Conservation (phyloP, 2,329 filamentous ascomycete genomes). For the Exophiala bonariae region DNA sequence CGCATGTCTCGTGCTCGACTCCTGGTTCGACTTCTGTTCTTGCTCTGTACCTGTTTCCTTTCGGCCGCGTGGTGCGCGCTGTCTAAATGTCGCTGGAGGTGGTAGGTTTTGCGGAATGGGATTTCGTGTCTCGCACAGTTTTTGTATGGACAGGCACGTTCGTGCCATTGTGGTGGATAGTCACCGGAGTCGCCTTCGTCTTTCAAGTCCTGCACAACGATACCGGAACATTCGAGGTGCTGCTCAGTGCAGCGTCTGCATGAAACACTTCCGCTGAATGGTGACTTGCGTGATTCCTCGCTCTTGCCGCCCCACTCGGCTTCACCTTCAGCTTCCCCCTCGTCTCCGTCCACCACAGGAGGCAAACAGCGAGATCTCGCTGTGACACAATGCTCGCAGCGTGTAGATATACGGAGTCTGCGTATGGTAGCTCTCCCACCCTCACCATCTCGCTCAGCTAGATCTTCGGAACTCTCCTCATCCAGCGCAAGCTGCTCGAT, state of each 20-base stretch:
- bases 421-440: not conserved
- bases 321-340: not conserved
- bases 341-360: not conserved
- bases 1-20: conserved; percentile 2
- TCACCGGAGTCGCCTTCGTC: too few species aligned
- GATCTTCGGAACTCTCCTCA: conserved; percentile 1
- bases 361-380: conserved; percentile 10
- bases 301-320: not conserved
- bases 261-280: too few species aligned
- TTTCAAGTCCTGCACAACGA: conserved; percentile 8
- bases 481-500: conserved; percentile 21
- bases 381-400: conserved; percentile 10
- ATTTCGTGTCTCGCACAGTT: conserved; percentile 20
- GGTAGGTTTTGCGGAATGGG: conserved; percentile 23
- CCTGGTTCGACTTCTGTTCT: too few species aligned
- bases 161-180: too few species aligned
- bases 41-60: too few species aligned
- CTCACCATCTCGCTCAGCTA: conserved; percentile 4
- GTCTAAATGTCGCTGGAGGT: conserved; percentile 22
- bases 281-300: too few species aligned
- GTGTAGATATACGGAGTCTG: conserved; percentile 13
- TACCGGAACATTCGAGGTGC: conserved; percentile 13
- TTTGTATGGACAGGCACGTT: conserved; percentile 20
- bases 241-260: conserved; percentile 13
- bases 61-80: not conserved